Percentiles rank a stretch among this genome's conserved stretches.
Conservation (phyloP, 495 filamentous ascomycete genomes). For the Xylaria venustula region DNA sequence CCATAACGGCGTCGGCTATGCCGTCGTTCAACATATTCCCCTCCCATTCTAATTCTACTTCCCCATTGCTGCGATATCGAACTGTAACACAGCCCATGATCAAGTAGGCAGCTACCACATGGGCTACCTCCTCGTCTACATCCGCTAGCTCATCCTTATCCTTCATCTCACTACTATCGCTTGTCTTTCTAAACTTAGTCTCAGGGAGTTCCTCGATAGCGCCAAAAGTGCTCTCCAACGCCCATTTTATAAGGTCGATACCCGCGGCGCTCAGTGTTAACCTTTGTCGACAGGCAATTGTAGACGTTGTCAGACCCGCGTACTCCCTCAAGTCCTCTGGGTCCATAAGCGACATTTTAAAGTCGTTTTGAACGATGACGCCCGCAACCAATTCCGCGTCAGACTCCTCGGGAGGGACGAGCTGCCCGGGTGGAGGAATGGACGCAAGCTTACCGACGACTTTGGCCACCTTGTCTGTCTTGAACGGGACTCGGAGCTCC, state of each 20-base stretch:
- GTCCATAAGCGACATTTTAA: constrained; percentile 93
- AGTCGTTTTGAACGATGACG: constrained; percentile 94
- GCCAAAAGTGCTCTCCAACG: constrained; percentile 90
- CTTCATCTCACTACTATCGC: constrained; percentile 25
- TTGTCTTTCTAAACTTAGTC: constrained; percentile 34
- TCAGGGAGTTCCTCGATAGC: constrained; percentile 67
- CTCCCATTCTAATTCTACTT: constrained; percentile 93
- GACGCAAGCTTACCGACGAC: constrained; percentile 92
- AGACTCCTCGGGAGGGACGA: constrained; percentile 22
- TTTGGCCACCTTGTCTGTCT: constrained; percentile 91
- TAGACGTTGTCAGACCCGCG: constrained; percentile 90
- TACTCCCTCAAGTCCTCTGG: constrained; percentile 94
- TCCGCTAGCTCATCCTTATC: constrained; percentile 47
- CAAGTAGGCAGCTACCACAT: constrained; percentile 59
- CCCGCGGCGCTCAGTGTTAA: constrained; percentile 83
- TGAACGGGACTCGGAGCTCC: constrained; percentile 92
- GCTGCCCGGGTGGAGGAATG: constrained; percentile 59
- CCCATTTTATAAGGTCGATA: constrained; percentile 89
- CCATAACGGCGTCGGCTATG: constrained; percentile 93
- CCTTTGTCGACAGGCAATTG: constrained; percentile 85
- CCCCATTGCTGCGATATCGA: constrained; percentile 64
- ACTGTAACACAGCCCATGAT: constrained; percentile 91
- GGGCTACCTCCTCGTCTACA: constrained; percentile 57
- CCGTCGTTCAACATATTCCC: constrained; percentile 97
- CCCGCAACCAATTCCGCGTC: constrained; percentile 68